A percentile compares a stretch with the other conserved stretches of the same genome.
Evolutionary conservation across 139 green algal species (phyloP).

Genomic region (Chlorella sorokiniana): DNA sequence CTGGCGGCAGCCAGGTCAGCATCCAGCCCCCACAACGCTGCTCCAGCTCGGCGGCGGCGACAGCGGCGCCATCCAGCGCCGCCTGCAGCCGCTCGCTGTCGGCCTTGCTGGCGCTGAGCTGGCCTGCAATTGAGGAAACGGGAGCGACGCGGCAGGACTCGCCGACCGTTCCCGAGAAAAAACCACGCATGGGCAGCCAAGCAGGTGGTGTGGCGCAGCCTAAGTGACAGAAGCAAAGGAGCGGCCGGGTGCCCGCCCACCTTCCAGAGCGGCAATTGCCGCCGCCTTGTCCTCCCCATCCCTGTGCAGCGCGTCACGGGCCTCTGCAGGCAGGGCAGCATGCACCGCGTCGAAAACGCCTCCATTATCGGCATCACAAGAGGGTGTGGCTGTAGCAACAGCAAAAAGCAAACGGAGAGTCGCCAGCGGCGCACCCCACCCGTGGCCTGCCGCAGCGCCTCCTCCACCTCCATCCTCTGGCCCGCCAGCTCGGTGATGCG

Average conservation of each 20-base stretch:
- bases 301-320: constrained; percentile 21
- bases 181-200: not conserved
- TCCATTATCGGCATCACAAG: not conserved
- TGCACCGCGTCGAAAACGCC: not conserved
- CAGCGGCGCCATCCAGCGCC: not conserved
- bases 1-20: constrained; percentile 1
- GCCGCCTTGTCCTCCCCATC: constrained; percentile 42
- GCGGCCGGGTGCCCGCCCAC: not conserved
- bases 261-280: constrained; percentile 25
- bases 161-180: not conserved
- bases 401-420: too few species aligned
- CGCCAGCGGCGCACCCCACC: not conserved
- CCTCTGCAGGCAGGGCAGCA: not conserved
- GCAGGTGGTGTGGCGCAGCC: not conserved
- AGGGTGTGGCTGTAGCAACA: not conserved
- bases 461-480: constrained; percentile 52
- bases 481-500: constrained; percentile 36
- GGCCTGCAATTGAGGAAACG: constrained; percentile 10
- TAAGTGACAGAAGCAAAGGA: too few species aligned
- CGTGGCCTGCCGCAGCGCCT: constrained; percentile 40
- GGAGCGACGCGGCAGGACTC: too few species aligned
- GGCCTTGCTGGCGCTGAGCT: constrained; percentile 18
- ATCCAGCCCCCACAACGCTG: not conserved
- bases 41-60: not conserved
- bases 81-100: constrained; percentile 19